Evolutionary conservation across 805 yeast genomes (phyloP).

Genomic region (Candida odintsovae): DNA sequence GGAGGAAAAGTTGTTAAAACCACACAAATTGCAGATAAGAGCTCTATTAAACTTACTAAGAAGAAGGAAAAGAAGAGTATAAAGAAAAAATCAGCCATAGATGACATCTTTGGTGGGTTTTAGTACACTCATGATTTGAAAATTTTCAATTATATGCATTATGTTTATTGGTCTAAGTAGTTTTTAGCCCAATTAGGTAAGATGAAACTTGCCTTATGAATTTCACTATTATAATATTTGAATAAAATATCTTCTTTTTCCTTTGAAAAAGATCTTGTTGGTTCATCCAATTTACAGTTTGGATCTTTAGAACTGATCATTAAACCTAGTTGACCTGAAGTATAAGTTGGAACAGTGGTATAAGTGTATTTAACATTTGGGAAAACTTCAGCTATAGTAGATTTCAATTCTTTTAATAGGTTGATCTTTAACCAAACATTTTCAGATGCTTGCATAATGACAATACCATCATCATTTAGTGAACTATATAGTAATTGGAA

Average conservation of each 20-base stretch:
- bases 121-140: background rate
- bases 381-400: slow-evolving; percentile 50
- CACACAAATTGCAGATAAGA: background rate
- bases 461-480: slow-evolving; percentile 56
- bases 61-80: slow-evolving; percentile 24
- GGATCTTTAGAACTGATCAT: slow-evolving; percentile 62
- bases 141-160: too few species aligned
- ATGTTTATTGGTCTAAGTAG: slow-evolving; percentile 12
- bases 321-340: slow-evolving; percentile 83
- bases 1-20: slow-evolving; percentile 7
- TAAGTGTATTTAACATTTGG: slow-evolving; percentile 60
- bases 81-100: slow-evolving; percentile 54
- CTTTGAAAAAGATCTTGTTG: slow-evolving; percentile 40
- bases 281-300: slow-evolving; percentile 38
- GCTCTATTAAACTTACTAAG: background rate
- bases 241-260: slow-evolving; percentile 44
- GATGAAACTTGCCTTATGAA: slow-evolving; percentile 70
- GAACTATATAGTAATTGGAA: slow-evolving; percentile 63
- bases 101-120: slow-evolving; percentile 59
- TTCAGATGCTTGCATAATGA: slow-evolving; percentile 75
- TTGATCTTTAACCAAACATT: slow-evolving; percentile 68
- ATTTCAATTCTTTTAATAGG: slow-evolving; percentile 41
- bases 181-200: slow-evolving; percentile 74
- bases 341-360: slow-evolving; percentile 82
- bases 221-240: slow-evolving; percentile 57